These are phyloP conservation scores for Hyphopichia fennica DNA, from an alignment of 1,139 yeast species.

Conservation along the genomic window DNA sequence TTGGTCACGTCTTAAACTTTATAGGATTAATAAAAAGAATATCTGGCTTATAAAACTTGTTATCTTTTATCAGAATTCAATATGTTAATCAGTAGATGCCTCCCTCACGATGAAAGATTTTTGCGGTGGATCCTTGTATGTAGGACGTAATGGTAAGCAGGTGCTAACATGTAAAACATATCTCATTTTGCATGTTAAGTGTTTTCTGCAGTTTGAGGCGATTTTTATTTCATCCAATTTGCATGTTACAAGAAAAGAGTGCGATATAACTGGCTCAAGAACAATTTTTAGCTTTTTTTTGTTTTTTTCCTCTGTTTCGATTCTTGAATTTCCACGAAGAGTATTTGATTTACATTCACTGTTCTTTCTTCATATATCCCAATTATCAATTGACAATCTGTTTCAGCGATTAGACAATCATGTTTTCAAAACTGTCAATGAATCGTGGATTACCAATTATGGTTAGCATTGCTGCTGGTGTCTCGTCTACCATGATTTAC, in stretches of 20 bases:
- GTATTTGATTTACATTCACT: background rate
- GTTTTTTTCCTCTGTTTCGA: background rate
- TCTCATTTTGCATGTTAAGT: background rate
- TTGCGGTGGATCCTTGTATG: background rate
- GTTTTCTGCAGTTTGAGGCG: background rate
- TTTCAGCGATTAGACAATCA: background rate
- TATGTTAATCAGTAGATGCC: background rate
- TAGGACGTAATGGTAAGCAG: background rate
- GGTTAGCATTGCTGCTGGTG: background rate
- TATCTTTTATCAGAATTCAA: background rate
- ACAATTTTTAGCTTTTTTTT: too few relatives aligned
- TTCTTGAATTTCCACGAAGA: too few relatives aligned
- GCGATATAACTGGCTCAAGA: constrained; percentile 1
- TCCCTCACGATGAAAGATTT: background rate
- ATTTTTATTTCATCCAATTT: too few relatives aligned
- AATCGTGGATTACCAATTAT: background rate
- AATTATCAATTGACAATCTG: too few relatives aligned
- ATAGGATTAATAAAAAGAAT: too few relatives aligned
- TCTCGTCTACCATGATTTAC: background rate
- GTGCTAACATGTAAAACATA: background rate
- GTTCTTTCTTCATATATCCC: background rate
- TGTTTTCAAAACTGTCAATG: background rate
- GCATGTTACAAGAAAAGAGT: background rate
- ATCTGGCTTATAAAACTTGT: too few relatives aligned
- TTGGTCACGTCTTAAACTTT: background rate